These are phyloP conservation scores for Mucor ambiguus DNA, from an alignment of 371 early-diverging fungal species.

Conservation along the genomic window DNA sequence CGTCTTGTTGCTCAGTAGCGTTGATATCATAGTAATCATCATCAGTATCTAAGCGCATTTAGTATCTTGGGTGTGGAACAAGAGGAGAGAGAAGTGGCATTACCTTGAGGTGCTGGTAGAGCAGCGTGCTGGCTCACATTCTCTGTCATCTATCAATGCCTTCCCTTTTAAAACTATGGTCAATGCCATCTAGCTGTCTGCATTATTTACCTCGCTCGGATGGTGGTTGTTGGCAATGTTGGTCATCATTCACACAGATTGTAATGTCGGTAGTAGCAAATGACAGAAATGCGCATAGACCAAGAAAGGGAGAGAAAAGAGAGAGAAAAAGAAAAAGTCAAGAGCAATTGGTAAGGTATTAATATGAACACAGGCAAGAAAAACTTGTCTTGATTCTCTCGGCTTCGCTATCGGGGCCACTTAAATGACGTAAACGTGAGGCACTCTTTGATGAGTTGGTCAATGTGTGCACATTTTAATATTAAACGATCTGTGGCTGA, in stretches of 20 bases:
- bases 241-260: not conserved
- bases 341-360: not conserved
- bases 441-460: not conserved
- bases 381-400: not conserved
- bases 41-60: not conserved
- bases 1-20: not conserved
- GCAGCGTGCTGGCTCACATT: not conserved
- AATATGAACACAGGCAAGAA: not conserved
- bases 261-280: not conserved
- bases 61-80: not conserved
- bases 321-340: not conserved
- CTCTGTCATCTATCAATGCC: not conserved
- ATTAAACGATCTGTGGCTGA: not conserved
- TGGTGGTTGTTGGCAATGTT: not conserved
- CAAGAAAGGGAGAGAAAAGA: not conserved
- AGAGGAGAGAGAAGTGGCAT: not conserved
- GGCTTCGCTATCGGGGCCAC: not conserved
- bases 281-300: not conserved
- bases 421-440: conserved; percentile 4
- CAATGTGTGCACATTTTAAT: not conserved
- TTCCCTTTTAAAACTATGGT: not conserved
- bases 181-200: not conserved
- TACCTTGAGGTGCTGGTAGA: not conserved
- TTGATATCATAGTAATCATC: not conserved
- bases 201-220: not conserved